A percentile compares a stretch with the other conserved stretches of the same genome.
phyloP scores from a whole-genome alignment of 805 yeast species.

The Ogataea haglerorum region DNA sequence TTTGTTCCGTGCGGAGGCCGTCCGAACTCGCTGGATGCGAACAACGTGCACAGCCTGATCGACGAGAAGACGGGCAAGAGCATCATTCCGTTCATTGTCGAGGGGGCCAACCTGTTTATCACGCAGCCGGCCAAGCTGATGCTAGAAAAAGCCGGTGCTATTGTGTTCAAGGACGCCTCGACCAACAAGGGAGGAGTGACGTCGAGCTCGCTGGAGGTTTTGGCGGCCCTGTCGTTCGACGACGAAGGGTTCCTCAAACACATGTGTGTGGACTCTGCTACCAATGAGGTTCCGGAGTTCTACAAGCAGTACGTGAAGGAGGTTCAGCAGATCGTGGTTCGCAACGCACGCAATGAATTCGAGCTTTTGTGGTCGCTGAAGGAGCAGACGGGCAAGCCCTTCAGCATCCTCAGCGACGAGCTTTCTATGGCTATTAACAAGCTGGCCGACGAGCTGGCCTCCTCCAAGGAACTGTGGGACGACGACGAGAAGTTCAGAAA shows the following conservation, averaged over 20 bases:
- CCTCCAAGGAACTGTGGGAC: slow-evolving; percentile 78
- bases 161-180: slow-evolving; percentile 92
- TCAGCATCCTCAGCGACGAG: slow-evolving; percentile 73
- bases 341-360: slow-evolving; percentile 82
- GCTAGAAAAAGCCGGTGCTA: slow-evolving; percentile 81
- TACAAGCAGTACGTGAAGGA: slow-evolving; percentile 80
- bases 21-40: slow-evolving; percentile 91
- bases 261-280: slow-evolving; percentile 67
- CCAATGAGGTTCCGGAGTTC: slow-evolving; percentile 61
- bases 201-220: slow-evolving; percentile 90
- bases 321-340: slow-evolving; percentile 72
- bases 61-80: slow-evolving; percentile 74
- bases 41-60: slow-evolving; percentile 69
- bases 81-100: slow-evolving; percentile 83
- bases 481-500: slow-evolving; percentile 75
- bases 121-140: slow-evolving; percentile 90
- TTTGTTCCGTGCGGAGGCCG: slow-evolving; percentile 99
- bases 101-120: slow-evolving; percentile 95
- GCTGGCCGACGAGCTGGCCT: slow-evolving; percentile 79
- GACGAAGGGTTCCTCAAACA: slow-evolving; percentile 75
- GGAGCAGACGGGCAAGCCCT: slow-evolving; percentile 57
- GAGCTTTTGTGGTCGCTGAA: slow-evolving; percentile 81
- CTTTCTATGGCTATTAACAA: slow-evolving; percentile 80
- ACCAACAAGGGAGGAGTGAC: slow-evolving; percentile 99
- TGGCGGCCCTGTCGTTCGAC: slow-evolving; percentile 88